These are phyloP conservation scores for Saccharomyces hybrid DNA, from an alignment of 1,139 yeast species.

Conservation along the genomic window DNA sequence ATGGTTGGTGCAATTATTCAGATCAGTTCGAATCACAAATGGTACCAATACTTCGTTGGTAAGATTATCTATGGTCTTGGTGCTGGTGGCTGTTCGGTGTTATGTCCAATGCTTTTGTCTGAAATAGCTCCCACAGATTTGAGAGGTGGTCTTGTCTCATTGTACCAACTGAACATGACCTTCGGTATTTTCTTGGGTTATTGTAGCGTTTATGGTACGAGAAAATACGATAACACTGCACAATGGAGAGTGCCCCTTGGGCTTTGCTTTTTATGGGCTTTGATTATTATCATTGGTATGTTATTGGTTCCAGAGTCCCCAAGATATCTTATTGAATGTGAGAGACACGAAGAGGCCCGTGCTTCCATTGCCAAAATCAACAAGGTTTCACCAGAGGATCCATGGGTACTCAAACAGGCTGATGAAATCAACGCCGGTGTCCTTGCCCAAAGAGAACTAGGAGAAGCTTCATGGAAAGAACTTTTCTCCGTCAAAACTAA, in stretches of 20 bases:
- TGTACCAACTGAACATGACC: conserved; percentile 55
- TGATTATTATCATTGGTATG: conserved; percentile 48
- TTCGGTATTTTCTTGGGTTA: conserved; percentile 53
- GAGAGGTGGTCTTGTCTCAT: conserved; percentile 55
- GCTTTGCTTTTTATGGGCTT: conserved; percentile 46
- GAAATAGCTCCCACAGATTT: conserved; percentile 57
- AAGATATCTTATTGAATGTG: conserved; percentile 49
- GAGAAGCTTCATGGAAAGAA: neutral
- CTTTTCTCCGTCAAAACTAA: neutral
- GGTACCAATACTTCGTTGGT: conserved; percentile 50
- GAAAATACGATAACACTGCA: conserved; percentile 38
- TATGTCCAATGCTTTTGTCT: conserved; percentile 53
- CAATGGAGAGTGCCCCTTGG: conserved; percentile 59
- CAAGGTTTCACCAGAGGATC: conserved; percentile 35
- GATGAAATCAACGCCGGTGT: neutral
- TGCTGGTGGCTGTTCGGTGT: conserved; percentile 53
- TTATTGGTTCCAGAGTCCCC: conserved; percentile 63
- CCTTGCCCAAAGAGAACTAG: neutral
- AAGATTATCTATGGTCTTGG: conserved; percentile 54
- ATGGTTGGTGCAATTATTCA: conserved; percentile 54
- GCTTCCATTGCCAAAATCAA: conserved; percentile 37
- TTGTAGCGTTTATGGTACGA: conserved; percentile 49
- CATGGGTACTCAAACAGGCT: conserved; percentile 12
- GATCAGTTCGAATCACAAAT: conserved; percentile 42
- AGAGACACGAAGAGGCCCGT: conserved; percentile 41